A percentile compares a stretch with the other conserved stretches of the same genome.
Evolutionary conservation across 768 basidiomycete genomes (phyloP).

Genomic region (Pisolithus marmoratus): DNA sequence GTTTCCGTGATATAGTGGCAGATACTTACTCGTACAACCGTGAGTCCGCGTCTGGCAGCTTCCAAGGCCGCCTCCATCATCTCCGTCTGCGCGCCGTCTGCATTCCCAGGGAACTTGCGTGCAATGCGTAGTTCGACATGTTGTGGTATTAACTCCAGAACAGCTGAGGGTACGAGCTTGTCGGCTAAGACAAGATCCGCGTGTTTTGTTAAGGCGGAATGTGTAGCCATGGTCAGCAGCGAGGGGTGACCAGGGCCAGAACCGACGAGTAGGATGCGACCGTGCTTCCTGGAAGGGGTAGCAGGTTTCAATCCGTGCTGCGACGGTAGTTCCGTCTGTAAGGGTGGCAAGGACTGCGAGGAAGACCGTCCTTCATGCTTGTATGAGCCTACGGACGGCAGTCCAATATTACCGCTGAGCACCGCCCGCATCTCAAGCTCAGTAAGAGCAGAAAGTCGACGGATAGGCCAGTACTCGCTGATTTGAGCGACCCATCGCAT

Average conservation of each 20-base stretch:
- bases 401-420: slow-evolving; percentile 35
- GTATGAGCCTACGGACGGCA: not conserved
- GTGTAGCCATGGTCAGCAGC: slow-evolving; percentile 84
- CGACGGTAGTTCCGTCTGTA: slow-evolving; percentile 30
- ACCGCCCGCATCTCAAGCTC: slow-evolving; percentile 63
- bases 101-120: slow-evolving; percentile 96
- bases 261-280: slow-evolving; percentile 85
- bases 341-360: not conserved
- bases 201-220: slow-evolving; percentile 67
- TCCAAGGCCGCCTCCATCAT: slow-evolving; percentile 91
- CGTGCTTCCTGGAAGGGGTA: slow-evolving; percentile 27
- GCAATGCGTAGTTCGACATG: slow-evolving; percentile 78
- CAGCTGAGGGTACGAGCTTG: slow-evolving; percentile 88
- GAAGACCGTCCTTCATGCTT: no score
- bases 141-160: slow-evolving; percentile 78
- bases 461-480: slow-evolving; percentile 93
- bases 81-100: slow-evolving; percentile 90
- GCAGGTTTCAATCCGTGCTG: slow-evolving; percentile 22
- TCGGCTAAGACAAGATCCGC: slow-evolving; percentile 91
- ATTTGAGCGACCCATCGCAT: slow-evolving; percentile 95
- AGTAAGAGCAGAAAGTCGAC: slow-evolving; percentile 65
- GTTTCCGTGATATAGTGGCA: not conserved
- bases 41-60: slow-evolving; percentile 71
- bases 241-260: slow-evolving; percentile 95
- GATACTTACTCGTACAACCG: slow-evolving; percentile 74